Base-by-base conservation (phyloP, 2,329 filamentous ascomycete species). In the Calonectria crousiana region DNA sequence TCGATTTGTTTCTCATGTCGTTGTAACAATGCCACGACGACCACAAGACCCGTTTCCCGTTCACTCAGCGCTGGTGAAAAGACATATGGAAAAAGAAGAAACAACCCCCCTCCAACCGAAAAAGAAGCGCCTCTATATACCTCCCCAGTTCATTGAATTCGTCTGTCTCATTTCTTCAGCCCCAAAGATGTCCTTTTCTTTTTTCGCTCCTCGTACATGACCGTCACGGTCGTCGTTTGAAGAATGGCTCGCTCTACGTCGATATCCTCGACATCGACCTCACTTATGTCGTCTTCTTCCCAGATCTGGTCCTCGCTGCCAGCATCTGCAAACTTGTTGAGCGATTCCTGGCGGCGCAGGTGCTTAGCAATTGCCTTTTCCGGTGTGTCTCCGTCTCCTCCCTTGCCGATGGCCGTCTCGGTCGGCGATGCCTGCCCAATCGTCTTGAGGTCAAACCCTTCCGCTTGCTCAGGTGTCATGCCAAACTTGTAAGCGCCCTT, bases 171-270 rank as follows among this genome's bases (percentile, higher is more conserved):
- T 32, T 69, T 66, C 26, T 47, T 52, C 28, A 30, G 18, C 36
- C 38, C 71, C 53, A 62, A 28, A 13, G 62, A n/a, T 62, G 47
- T 47, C 13, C 67, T 49, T 47, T 56, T 30, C 52, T 58, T 69
- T 23, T 65, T 44, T 47, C 76, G 72, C 2, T 77, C 74, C 26
- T 79, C 79, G 16, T 78, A 79, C 60, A 76, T 75, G 6, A 81
- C 78, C 26, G 76, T 79, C 20, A 81, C 79, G 14, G 79, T 81
- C 32, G 74, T 78, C 23, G 78, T 81, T 64, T 79, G 78, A 5
- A 80, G 72, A 67, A 81, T 81, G 9, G 76, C 78, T 38, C 62
- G 69, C 26, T 74, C 74, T 13, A 68, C 52, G n/a, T 81, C 78
- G 3, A 73, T 64, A 18, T 78, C 78, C 16, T 80, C 78, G 11